Evolutionary conservation across 2,329 filamentous ascomycete genomes (phyloP), one percentile per base, ranked within the genome.

Genomic region (Harringtonia lauricola): DNA sequence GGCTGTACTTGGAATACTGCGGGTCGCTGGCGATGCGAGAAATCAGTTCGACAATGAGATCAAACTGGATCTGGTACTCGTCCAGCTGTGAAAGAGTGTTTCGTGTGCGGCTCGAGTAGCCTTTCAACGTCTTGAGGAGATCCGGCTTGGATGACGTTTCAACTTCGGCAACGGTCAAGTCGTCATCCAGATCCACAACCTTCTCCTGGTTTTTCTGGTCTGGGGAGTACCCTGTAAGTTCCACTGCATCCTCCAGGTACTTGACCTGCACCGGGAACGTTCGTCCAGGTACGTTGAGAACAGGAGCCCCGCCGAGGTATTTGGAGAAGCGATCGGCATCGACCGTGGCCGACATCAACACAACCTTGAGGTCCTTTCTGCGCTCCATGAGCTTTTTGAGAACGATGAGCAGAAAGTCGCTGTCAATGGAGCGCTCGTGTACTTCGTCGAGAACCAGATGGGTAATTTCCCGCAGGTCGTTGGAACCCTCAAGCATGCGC

Each of bases 361-460:
- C 74, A 18, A 98, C 83, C 62, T 94, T 96, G 41, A 98, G 69
- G 50, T 94, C 85, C 48, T 81, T 82, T 43, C 90, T 76, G 51
- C 76, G 76, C 26, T 74, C 60, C 65, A 95, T 74, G 4, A 98
- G 68, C 49, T 89, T 84, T 57, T 86, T 86, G 41, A 98, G 72
- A 1, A 96, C 85, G 52, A 98, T 92, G 15, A 98, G 72, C 29
- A 98, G 69, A 59, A 98, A 95, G 59, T 98, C 92, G 45, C 89
- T 95, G 58, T 98, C 92, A 53, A 98, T 96, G 13, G 87, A 86
- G 49, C 90, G 80, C 61, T 98, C 92, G 57, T 98, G 92, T 3
- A 96, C 90, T 63, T 98, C 92, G 57, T 98, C 92, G n/a, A 98
- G 79, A 37, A 98, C 80, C 47, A 98, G 67, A 64, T 96, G 92